phyloP scores from a whole-genome alignment of 2,329 filamentous ascomycete species.

The Colletotrichum sp. region DNA sequence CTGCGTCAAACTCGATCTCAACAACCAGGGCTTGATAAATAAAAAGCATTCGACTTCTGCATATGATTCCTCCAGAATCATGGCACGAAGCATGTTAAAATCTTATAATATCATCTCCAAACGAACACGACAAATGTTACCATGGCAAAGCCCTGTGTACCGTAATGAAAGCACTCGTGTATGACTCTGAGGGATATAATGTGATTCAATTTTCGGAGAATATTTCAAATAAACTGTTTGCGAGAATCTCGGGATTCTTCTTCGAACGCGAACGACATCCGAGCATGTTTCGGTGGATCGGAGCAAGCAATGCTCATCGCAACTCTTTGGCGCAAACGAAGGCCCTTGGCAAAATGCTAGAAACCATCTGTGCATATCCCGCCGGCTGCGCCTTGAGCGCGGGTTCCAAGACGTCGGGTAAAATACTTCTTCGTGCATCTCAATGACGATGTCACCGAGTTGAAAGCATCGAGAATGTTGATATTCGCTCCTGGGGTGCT shows the following conservation, averaged over 20 bases:
- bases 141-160: no score
- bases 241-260: background rate
- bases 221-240: background rate
- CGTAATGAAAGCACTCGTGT: no score
- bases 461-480: fast-evolving
- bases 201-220: no score
- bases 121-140: no score
- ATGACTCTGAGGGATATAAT: no score
- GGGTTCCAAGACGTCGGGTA: background rate
- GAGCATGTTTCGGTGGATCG: background rate
- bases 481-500: background rate
- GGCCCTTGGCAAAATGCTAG: background rate
- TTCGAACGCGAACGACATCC: background rate
- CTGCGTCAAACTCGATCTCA: no score
- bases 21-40: no score
- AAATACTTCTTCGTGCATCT: background rate
- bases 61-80: no score
- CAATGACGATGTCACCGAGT: fast-evolving
- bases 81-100: no score
- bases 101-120: no score
- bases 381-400: background rate
- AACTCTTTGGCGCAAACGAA: background rate
- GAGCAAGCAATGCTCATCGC: background rate
- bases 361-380: background rate
- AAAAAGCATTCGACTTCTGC: no score